phyloP scores from a whole-genome alignment of 108 stramenopile genomes.

The Skeletonema menzelii region DNA sequence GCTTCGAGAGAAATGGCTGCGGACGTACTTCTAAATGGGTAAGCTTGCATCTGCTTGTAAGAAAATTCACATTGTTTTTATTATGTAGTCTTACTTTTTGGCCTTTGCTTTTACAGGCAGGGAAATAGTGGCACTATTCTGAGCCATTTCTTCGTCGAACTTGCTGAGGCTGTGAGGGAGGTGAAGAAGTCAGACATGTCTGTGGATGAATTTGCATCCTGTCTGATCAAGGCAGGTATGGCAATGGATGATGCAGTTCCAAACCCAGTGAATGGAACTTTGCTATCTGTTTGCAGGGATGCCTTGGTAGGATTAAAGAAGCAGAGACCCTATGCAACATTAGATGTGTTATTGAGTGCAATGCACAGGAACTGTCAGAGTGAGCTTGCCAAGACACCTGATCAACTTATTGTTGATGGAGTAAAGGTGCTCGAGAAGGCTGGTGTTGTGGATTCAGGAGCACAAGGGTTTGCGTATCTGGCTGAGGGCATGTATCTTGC shows the following conservation, averaged over 20 bases:
- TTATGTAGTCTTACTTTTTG: too few relatives aligned
- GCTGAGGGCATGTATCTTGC: conserved; percentile 42
- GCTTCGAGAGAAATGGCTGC: conserved; percentile 38
- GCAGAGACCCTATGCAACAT: conserved; percentile 11
- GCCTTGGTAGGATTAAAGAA: conserved; percentile 10
- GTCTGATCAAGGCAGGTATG: conserved; percentile 3
- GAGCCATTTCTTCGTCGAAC: conserved; percentile 27
- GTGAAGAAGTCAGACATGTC: conserved; percentile 1
- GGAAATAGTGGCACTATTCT: conserved; percentile 39
- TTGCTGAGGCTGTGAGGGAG: conserved; percentile 30
- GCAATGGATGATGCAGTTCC: conserved; percentile 18
- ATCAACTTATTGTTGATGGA: conserved; percentile 39
- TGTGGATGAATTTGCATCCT: conserved; percentile 29
- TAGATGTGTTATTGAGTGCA: conserved; percentile 19
- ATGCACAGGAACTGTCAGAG: conserved; percentile 10
- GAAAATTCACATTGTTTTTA: too few relatives aligned
- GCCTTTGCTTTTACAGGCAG: conserved; percentile 5
- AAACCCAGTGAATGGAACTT: conserved; percentile 31
- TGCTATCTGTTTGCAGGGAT: conserved; percentile 33
- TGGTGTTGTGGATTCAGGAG: conserved; percentile 45
- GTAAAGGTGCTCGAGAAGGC: conserved; percentile 45
- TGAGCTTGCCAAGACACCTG: conserved; percentile 29
- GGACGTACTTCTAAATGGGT: conserved; percentile 34
- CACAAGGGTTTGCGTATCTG: conserved; percentile 37
- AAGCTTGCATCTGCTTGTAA: too few relatives aligned